These are phyloP conservation scores for Dimocarpus longan DNA, from an alignment of 345 rosid genomes.

Conservation along the genomic window DNA sequence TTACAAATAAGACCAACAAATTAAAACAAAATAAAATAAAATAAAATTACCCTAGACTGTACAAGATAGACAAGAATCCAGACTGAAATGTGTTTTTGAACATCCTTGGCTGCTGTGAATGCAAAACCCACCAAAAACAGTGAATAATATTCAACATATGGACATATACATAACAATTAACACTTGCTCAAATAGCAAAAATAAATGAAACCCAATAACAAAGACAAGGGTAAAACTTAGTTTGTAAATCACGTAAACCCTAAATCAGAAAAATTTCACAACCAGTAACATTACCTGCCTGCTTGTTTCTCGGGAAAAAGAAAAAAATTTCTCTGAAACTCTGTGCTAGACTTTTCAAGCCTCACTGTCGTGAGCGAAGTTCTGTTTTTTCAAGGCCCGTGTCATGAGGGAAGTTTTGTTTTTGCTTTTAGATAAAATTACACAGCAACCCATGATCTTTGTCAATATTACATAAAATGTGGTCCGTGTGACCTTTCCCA, in stretches of 20 bases:
- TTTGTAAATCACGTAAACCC: not conserved
- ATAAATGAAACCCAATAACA: not conserved
- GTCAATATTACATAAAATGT: too few relatives aligned
- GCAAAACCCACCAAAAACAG: not conserved
- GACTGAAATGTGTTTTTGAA: conserved; percentile 88
- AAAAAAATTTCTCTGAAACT: not conserved
- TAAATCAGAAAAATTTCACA: not conserved
- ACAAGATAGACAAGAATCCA: conserved; percentile 77
- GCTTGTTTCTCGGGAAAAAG: conserved; percentile 4
- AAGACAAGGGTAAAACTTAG: not conserved
- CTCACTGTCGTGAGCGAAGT: not conserved
- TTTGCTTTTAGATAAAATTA: too few relatives aligned
- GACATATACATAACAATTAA: not conserved
- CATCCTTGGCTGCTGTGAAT: conserved; percentile 35
- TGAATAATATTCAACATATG: not conserved
- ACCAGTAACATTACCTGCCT: not conserved
- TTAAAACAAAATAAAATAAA: not conserved
- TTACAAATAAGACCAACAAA: not conserved
- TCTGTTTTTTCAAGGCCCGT: too few relatives aligned
- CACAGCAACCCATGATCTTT: too few relatives aligned
- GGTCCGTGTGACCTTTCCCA: too few relatives aligned
- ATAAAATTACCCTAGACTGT: conserved; percentile 66
- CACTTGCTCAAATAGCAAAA: too few relatives aligned
- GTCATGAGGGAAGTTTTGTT: too few relatives aligned
- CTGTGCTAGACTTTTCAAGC: not conserved